A percentile compares a stretch with the other conserved stretches of the same genome.
phyloP scores from a whole-genome alignment of 345 rosid genomes.

The Populus deltoides region DNA sequence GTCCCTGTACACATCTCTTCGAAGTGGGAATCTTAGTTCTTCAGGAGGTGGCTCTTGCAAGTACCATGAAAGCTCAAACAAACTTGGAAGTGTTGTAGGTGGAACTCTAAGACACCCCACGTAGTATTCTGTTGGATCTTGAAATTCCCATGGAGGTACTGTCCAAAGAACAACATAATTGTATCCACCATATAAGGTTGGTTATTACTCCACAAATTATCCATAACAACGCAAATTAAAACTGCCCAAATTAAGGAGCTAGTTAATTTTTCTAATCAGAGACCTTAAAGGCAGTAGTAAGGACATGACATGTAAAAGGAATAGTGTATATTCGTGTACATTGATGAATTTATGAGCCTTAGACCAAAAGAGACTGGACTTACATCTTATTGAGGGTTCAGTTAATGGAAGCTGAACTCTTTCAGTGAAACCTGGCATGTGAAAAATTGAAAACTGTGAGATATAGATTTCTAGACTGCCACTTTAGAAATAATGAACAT shows the following conservation, averaged over 20 bases:
- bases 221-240: too few relatives aligned
- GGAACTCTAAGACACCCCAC: conserved; percentile 61
- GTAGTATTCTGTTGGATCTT: conserved; percentile 85
- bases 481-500: conserved; percentile 7
- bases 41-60: conserved; percentile 90
- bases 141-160: conserved; percentile 61
- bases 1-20: conserved; percentile 77
- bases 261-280: neutral
- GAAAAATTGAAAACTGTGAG: conserved; percentile 2
- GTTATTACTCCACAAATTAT: too few relatives aligned
- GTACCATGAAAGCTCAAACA: conserved; percentile 80
- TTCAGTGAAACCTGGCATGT: conserved; percentile 44
- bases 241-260: too few relatives aligned
- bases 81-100: conserved; percentile 55
- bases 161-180: conserved; percentile 9
- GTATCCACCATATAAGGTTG: too few relatives aligned
- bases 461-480: conserved; percentile 25
- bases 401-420: conserved; percentile 55
- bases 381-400: conserved; percentile 64
- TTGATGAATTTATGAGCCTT: neutral
- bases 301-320: neutral
- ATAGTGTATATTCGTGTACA: neutral
- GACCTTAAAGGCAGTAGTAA: neutral
- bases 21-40: conserved; percentile 70
- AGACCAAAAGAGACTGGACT: conserved; percentile 1